Base-by-base conservation (phyloP, 805 yeast species). In the Brettanomyces naardenensis region DNA sequence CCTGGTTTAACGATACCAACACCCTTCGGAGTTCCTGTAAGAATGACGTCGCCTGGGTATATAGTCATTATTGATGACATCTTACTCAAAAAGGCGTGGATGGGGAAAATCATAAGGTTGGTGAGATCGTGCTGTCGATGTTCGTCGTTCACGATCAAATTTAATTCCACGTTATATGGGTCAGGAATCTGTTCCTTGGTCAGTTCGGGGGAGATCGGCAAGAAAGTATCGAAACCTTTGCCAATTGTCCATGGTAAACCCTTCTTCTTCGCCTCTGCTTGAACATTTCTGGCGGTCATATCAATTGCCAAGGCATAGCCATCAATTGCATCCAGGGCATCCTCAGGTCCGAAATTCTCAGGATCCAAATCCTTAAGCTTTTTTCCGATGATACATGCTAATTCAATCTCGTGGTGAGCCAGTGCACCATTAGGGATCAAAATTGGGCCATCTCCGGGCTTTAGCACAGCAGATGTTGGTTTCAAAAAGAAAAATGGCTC, bases 21-120 rank as follows among this genome's bases (percentile, higher is more conserved):
- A 14, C 98, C 98, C 59, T 88, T 86, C 33, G 98, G 98, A 1
- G 98, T 92, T 14, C 98, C 98, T 1, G 98, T 92, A 36, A 92
- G 68, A 41, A 92, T 78, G 44, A 92, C 69, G 54, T 92, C 98
- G 22, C 96, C 96, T 38, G 85, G 79, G 51, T 89, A 78, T 40
- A 92, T 66, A 4, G 97, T 86, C 90, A 90, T 90, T 50, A 86
- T 78, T n/a, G 78, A 62, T 4, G 95, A 82, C 77, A 89, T 82
- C 36, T 81, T 75, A 39, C 83, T 71, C 44, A 92, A 66, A 44
- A 92, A 80, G 49, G 76, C 72, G 52, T 88, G 89, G 53, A 92
- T 78, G 33, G 88, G 81, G 71, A 85, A 88, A 41, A 90, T 65
- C 98, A 92, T 92, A 56, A 89, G 66, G 45, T 71, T 65, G 4